Evolutionary conservation across 805 yeast species (phyloP).

Genomic region (Ogataea corticis): DNA sequence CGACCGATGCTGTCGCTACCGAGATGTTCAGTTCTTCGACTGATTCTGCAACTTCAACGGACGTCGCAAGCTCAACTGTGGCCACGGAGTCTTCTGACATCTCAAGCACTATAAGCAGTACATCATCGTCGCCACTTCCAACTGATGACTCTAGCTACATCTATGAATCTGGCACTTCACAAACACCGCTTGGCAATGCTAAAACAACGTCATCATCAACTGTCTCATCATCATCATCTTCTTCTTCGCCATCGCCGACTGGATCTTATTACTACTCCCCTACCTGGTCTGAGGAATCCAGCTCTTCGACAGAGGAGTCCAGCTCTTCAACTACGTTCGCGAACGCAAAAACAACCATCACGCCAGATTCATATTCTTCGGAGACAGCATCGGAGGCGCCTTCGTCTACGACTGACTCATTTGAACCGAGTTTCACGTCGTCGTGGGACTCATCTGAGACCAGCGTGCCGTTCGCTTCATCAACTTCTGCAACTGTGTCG

Average conservation of each 20-base stretch:
- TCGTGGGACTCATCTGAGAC: too few species aligned
- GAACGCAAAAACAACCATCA: slow-evolving; percentile 2
- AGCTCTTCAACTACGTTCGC: not conserved
- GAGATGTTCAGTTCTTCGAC: too few species aligned
- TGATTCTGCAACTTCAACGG: not conserved
- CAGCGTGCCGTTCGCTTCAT: too few species aligned
- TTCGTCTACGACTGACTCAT: not conserved
- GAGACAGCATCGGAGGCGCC: not conserved
- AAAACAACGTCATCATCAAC: slow-evolving; percentile 4
- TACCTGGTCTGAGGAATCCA: too few species aligned
- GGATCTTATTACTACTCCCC: not conserved
- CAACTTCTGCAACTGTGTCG: not conserved
- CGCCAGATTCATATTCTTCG: slow-evolving; percentile 1
- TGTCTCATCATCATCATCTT: not conserved
- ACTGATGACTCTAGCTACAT: not conserved
- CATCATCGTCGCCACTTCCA: too few species aligned
- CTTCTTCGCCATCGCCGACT: slow-evolving; percentile 7
- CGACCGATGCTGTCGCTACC: not conserved
- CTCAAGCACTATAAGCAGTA: too few species aligned
- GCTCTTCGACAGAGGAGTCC: slow-evolving; percentile 3
- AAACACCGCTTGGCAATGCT: not conserved
- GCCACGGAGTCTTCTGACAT: not conserved
- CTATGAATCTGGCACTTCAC: not conserved
- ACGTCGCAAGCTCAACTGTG: not conserved
- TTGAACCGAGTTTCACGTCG: too few species aligned